Conservation (phyloP, 495 filamentous ascomycete species). For the Penicillium verhagenii region DNA sequence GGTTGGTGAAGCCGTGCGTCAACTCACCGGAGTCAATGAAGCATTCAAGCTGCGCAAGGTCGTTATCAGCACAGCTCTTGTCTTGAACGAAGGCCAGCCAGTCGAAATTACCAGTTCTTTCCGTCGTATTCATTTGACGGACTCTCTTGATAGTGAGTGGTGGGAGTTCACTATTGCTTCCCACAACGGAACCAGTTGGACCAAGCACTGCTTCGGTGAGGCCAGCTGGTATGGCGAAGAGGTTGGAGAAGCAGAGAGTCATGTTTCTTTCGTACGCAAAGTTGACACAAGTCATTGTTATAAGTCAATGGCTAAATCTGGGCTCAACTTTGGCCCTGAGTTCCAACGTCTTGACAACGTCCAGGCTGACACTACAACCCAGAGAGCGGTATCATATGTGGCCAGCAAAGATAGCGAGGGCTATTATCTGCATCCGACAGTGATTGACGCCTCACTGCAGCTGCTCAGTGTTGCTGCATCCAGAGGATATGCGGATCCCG, state of each 20-base stretch:
- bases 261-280: neutral
- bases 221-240: neutral
- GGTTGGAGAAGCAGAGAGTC: neutral
- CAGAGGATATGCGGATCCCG: conserved; percentile 8
- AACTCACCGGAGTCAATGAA: conserved; percentile 39
- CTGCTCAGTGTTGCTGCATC: conserved; percentile 8
- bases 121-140: conserved; percentile 30
- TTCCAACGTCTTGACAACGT: conserved; percentile 2
- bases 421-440: conserved; percentile 17
- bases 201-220: conserved; percentile 4
- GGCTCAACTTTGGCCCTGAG: conserved; percentile 1
- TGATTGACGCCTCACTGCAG: conserved; percentile 22
- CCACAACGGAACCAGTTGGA: conserved; percentile 22
- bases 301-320: neutral
- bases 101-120: conserved; percentile 40
- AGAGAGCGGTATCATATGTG: neutral
- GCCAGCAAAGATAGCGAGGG: conserved; percentile 4
- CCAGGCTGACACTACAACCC: neutral
- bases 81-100: neutral
- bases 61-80: conserved; percentile 8
- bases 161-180: conserved; percentile 48
- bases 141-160: conserved; percentile 37
- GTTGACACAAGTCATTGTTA: neutral
- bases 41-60: conserved; percentile 29
- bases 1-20: conserved; percentile 44